Evolutionary conservation across 768 basidiomycete genomes (phyloP), one percentile per base, ranked within the genome.

Genomic region (Ramaria rubella): DNA sequence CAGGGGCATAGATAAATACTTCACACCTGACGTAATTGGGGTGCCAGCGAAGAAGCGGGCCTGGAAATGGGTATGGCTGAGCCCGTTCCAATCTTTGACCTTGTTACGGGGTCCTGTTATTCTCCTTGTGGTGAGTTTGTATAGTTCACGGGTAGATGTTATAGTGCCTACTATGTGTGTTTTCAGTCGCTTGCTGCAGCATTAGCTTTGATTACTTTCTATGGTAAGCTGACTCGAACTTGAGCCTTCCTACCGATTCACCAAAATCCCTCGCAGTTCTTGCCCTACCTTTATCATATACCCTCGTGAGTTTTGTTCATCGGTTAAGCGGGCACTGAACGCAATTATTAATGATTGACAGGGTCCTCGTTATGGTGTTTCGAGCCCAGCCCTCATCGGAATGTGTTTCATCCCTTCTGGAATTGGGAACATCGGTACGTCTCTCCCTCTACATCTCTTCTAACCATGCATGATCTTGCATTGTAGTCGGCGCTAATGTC

Each of bases 221-320:
- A n/a, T 36, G 55, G 43, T 46, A 34, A 56, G 15, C n/a, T n/a
- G n/a, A 6, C 44, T 12, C 33, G 21, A 21, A 24, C 43, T 21
- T 30, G 24, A 45, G n/a, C 19, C 31, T 30, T n/a, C n/a, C 17
- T 36, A 36, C 17, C 8, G 43, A 8, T 45, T 45, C 8, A 8
- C 9, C 24, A n/a, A 9, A 24, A 46, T 5, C 9, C 21, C 43
- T 34, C 17, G 34, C 15, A 65, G 76, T 61, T 9, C 64, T 87
- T 2, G 63, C 86, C 49, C 65, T 84, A 12, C 86, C 87, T 0
- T 68, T 89, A 5, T 75, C 84, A 0, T 85, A 81, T 59, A 87
- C 85, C 0, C 73, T 88, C 26, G 86, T 87, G 59, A 60, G 40
- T 54, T 26, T 81, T 68, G 12, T 11, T 23, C 7, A 17, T 24